Percentiles rank a stretch among this genome's conserved stretches.
Conservation (phyloP, 768 basidiomycete genomes). For the Suillus clintonianus region DNA sequence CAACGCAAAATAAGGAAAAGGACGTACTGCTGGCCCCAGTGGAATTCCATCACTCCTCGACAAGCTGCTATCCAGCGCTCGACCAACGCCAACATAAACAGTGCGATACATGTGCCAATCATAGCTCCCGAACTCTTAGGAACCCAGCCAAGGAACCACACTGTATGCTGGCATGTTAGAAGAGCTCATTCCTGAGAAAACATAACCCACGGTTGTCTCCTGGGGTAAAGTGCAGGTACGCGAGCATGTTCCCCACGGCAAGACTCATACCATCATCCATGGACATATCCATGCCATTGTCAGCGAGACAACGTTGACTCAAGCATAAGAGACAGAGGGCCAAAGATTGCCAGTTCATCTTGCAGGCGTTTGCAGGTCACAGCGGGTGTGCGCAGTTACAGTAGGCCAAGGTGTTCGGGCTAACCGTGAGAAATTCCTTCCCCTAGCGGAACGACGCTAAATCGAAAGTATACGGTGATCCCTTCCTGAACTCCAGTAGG, state of each 20-base stretch:
- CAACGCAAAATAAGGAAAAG: background rate
- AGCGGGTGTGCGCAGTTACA: no score
- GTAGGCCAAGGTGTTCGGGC: no score
- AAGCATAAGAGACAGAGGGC: constrained; percentile 10
- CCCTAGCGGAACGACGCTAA: background rate
- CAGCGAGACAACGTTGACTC: constrained; percentile 14
- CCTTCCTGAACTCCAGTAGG: no score
- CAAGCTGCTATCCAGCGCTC: constrained; percentile 75
- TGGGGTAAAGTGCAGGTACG: constrained; percentile 64
- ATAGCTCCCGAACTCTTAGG: constrained; percentile 64
- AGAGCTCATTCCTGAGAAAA: constrained; percentile 19
- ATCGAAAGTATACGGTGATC: no score
- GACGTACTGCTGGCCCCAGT: constrained; percentile 56
- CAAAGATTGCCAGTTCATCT: constrained; percentile 11
- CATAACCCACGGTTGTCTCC: constrained; percentile 52
- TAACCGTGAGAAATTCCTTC: background rate
- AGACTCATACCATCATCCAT: constrained; percentile 55
- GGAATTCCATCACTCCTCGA: constrained; percentile 52
- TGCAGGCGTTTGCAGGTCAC: background rate
- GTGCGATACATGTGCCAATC: constrained; percentile 72
- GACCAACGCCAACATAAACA: constrained; percentile 73
- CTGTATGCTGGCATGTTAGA: constrained; percentile 13
- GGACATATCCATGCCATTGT: constrained; percentile 60
- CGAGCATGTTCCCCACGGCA: constrained; percentile 50
- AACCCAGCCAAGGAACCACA: constrained; percentile 73